A percentile compares a stretch with the other conserved stretches of the same genome.
phyloP scores from a whole-genome alignment of 345 rosid species.

The Crucihimalaya himalaica region DNA sequence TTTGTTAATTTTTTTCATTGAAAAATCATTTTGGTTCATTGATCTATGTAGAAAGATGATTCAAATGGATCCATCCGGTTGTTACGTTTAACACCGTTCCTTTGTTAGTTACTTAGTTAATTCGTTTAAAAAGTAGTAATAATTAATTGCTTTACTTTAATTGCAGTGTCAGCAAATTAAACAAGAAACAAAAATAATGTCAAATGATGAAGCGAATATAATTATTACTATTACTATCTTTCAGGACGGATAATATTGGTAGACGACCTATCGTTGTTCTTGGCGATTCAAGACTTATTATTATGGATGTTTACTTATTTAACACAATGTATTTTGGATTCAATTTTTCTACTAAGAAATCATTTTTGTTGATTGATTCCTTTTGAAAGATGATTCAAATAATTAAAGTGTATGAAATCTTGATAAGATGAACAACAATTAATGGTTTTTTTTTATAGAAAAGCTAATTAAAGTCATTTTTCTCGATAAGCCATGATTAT shows the following conservation, averaged over 20 bases:
- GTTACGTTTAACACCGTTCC: constrained; percentile 19
- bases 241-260: background rate
- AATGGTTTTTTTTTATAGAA: background rate
- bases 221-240: background rate
- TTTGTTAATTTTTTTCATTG: background rate
- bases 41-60: constrained; percentile 20
- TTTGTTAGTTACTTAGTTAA: constrained; percentile 22
- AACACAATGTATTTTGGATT: background rate
- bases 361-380: background rate
- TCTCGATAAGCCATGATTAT: background rate
- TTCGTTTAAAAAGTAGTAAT: background rate
- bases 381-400: background rate
- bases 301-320: no score
- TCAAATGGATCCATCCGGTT: constrained; percentile 21
- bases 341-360: background rate
- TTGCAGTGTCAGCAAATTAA: constrained; percentile 14
- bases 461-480: background rate
- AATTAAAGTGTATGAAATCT: background rate
- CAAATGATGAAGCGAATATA: background rate
- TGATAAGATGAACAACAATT: background rate
- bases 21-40: constrained; percentile 14
- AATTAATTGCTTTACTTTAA: constrained; percentile 5
- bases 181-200: constrained; percentile 8
- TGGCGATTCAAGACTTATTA: background rate
- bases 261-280: constrained; percentile 5